Conservation (phyloP, 106 monocot species). For the Iris macrosiphon region DNA sequence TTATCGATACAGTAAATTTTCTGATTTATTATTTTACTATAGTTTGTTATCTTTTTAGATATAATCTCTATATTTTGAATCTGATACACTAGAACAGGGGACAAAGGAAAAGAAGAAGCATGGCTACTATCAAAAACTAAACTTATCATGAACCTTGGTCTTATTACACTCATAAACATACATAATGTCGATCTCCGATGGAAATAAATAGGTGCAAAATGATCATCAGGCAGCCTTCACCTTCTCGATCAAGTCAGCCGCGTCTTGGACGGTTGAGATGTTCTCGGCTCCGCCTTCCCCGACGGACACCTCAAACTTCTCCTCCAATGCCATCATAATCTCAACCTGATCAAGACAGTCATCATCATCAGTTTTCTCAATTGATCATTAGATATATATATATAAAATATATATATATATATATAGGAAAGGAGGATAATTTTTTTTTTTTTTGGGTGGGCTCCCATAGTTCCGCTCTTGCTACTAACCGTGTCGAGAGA, state of each 20-base stretch:
- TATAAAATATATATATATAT: too few relatives aligned
- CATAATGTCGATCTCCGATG: not conserved
- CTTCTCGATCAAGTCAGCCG: slow-evolving; percentile 16
- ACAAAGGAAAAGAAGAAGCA: too few relatives aligned
- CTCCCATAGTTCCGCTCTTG: not conserved
- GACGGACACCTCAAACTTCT: slow-evolving; percentile 13
- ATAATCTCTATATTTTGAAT: too few relatives aligned
- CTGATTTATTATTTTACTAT: too few relatives aligned
- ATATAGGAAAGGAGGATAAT: too few relatives aligned
- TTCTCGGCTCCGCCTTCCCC: slow-evolving; percentile 17
- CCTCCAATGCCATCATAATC: slow-evolving; percentile 25
- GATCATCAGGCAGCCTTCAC: slow-evolving; percentile 4
- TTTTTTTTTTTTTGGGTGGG: too few relatives aligned
- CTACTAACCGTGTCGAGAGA: slow-evolving; percentile 15
- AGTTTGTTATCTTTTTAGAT: too few relatives aligned
- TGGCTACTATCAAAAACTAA: too few relatives aligned
- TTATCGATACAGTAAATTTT: too few relatives aligned
- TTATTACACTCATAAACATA: not conserved
- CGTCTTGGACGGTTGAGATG: slow-evolving; percentile 13
- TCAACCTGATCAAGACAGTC: slow-evolving; percentile 8
- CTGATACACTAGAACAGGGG: too few relatives aligned
- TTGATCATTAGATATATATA: not conserved
- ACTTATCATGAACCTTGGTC: too few relatives aligned
- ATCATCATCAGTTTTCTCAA: not conserved
- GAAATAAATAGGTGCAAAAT: not conserved